phyloP scores from a whole-genome alignment of 495 filamentous ascomycete genomes.

The Aspergillus diversus region DNA sequence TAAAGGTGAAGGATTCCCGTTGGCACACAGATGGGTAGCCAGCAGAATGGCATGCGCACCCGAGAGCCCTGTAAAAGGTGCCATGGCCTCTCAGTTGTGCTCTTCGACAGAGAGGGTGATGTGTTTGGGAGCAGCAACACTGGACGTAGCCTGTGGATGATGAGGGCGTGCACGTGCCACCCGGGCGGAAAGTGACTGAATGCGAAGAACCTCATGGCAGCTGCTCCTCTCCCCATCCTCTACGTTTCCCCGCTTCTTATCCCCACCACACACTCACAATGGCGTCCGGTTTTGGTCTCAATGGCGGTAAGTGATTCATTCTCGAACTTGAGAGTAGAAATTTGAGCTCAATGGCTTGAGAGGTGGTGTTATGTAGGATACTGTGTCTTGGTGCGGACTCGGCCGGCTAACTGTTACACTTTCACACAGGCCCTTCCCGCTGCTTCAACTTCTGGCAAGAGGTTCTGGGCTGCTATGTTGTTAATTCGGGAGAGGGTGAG shows the following conservation, averaged over 20 bases:
- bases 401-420: constrained; percentile 32
- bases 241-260: constrained; percentile 27
- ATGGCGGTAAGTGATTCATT: constrained; percentile 64
- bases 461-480: constrained; percentile 84
- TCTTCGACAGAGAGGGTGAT: constrained; percentile 24
- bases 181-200: constrained; percentile 35
- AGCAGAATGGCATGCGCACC: constrained; percentile 53
- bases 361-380: constrained; percentile 1
- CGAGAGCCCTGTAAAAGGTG: constrained; percentile 45
- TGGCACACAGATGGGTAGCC: constrained; percentile 49
- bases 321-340: background rate
- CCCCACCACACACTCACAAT: constrained; percentile 51
- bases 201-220: constrained; percentile 42
- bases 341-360: constrained; percentile 12
- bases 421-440: constrained; percentile 71
- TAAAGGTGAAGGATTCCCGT: constrained; percentile 63
- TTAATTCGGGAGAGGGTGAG: constrained; percentile 75
- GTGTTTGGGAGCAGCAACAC: constrained; percentile 16
- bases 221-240: constrained; percentile 32
- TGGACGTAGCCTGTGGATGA: constrained; percentile 23
- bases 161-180: constrained; percentile 42
- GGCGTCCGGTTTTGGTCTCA: constrained; percentile 82
- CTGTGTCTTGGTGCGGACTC: constrained; percentile 24
- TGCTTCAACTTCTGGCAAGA: constrained; percentile 99
- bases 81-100: constrained; percentile 35